Percentiles rank a stretch among this genome's conserved stretches.
Conservation (phyloP, 495 filamentous ascomycete genomes). For the Acidiella bohemica region DNA sequence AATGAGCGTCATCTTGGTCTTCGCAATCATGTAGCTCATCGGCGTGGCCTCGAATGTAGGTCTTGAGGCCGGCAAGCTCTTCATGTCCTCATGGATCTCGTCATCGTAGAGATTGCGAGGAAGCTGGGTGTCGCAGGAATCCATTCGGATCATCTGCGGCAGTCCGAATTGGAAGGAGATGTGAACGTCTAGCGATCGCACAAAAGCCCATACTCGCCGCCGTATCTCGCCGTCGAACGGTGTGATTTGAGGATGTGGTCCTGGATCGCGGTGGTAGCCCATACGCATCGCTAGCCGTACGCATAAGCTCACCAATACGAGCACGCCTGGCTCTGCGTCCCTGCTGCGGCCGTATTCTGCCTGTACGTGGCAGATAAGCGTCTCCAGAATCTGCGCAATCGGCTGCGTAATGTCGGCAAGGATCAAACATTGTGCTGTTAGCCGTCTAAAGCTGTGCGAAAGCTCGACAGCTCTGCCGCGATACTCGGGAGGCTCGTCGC, state of each 20-base stretch:
- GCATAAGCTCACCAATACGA: constrained; percentile 69
- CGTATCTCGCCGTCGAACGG: constrained; percentile 89
- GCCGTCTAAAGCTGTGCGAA: constrained; percentile 62
- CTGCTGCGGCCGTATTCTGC: constrained; percentile 65
- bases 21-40: constrained; percentile 76
- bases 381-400: constrained; percentile 73
- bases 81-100: constrained; percentile 70
- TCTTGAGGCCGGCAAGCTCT: constrained; percentile 60
- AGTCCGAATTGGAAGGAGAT: constrained; percentile 87
- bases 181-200: constrained; percentile 66
- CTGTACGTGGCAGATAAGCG: constrained; percentile 71
- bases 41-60: constrained; percentile 68
- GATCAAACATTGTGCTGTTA: constrained; percentile 77
- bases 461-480: constrained; percentile 39
- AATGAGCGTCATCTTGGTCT: constrained; percentile 49
- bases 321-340: constrained; percentile 69
- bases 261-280: constrained; percentile 89
- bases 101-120: constrained; percentile 89
- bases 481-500: constrained; percentile 83
- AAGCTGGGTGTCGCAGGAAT: constrained; percentile 73
- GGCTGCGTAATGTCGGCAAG: constrained; percentile 85
- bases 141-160: constrained; percentile 72
- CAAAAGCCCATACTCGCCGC: constrained; percentile 73
- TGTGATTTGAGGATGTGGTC: constrained; percentile 65
- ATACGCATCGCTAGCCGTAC: constrained; percentile 80